phyloP scores from a whole-genome alignment of 2,329 filamentous ascomycete genomes.

The Fusarium irregulare region DNA sequence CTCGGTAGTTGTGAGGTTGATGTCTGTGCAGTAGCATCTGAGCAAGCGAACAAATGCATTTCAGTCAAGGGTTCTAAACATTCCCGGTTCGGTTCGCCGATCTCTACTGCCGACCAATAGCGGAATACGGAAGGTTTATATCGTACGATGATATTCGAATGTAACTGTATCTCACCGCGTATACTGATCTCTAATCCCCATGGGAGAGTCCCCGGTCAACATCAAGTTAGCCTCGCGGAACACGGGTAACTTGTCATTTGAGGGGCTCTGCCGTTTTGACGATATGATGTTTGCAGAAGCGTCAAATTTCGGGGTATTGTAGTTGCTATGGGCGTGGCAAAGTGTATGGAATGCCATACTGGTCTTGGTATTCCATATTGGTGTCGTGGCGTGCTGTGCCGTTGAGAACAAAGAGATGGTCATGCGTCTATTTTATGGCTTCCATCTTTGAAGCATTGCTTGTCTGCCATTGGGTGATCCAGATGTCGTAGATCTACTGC shows the following conservation, averaged over 20 bases:
- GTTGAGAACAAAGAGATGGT: conserved; percentile 10
- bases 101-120: not conserved
- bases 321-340: conserved; percentile 19
- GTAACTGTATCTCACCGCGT: not conserved
- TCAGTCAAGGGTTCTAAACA: not conserved
- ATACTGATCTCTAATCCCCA: not conserved
- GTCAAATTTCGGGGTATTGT: not conserved
- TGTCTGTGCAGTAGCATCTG: not conserved
- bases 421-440: not conserved
- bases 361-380: not conserved
- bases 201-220: not conserved
- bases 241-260: not conserved
- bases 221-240: not conserved
- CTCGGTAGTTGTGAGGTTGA: not conserved
- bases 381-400: conserved; percentile 2
- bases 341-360: conserved; percentile 17
- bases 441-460: not conserved
- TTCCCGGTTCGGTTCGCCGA: not conserved
- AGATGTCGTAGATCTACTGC: conserved; percentile 12
- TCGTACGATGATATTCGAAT: not conserved
- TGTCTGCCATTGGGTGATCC: not conserved
- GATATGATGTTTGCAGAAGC: conserved; percentile 26
- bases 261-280: not conserved
- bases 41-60: not conserved
- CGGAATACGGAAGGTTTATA: not conserved